Evolutionary conservation across 2,329 filamentous ascomycete species (phyloP).

Genomic region (Ascocoryne sarcoides): DNA sequence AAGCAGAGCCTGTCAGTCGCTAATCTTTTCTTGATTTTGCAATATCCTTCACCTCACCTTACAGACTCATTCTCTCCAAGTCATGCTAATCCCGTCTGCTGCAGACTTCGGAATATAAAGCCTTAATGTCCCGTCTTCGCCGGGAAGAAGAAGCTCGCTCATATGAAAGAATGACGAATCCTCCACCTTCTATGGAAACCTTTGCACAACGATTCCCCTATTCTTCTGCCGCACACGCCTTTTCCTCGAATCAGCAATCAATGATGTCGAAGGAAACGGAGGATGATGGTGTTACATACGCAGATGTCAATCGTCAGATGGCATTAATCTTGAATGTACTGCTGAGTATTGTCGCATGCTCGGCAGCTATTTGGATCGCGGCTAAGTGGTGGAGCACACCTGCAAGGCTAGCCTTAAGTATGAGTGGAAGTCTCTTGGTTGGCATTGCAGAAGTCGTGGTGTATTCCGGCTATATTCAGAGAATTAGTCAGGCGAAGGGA

Average conservation of each 20-base stretch:
- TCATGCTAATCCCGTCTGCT: background rate
- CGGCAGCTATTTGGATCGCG: constrained; percentile 68
- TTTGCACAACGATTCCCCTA: constrained; percentile 51
- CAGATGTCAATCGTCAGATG: constrained; percentile 71
- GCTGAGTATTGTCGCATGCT: constrained; percentile 73
- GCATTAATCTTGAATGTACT: constrained; percentile 85
- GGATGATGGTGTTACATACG: constrained; percentile 58
- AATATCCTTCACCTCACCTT: background rate
- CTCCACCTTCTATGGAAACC: constrained; percentile 44
- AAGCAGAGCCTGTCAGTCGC: constrained; percentile 62
- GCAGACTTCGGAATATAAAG: constrained; percentile 73
- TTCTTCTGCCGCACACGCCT: constrained; percentile 43
- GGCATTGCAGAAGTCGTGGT: constrained; percentile 70
- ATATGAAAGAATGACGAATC: constrained; percentile 74
- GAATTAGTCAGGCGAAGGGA: constrained; percentile 58
- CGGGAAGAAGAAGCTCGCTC: constrained; percentile 71
- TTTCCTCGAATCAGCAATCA: constrained; percentile 42
- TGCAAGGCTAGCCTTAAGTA: constrained; percentile 58
- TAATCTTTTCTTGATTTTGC: background rate
- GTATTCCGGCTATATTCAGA: constrained; percentile 66
- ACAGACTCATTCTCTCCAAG: background rate
- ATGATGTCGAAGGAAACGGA: constrained; percentile 32
- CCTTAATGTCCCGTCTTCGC: constrained; percentile 77
- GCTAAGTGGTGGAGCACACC: constrained; percentile 69
- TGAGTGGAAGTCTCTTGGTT: constrained; percentile 61